Conservation (phyloP, 2,329 filamentous ascomycete species). For the Huntiella savannae region DNA sequence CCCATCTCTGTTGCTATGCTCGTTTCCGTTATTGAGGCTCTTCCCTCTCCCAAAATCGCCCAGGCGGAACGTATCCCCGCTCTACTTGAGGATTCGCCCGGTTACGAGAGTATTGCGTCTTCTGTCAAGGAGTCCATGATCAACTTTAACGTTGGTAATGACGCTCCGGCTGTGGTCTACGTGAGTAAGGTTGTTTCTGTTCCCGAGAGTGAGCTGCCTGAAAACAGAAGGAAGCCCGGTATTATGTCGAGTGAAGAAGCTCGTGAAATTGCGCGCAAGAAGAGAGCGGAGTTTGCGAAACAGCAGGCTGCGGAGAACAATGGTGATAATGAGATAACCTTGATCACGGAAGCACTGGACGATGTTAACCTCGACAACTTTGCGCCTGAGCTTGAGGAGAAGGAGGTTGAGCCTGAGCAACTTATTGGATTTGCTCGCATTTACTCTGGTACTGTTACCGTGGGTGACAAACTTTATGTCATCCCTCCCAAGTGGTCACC, state of each 20-base stretch:
- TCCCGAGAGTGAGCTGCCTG: conserved; percentile 74
- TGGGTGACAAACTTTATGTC: conserved; percentile 82
- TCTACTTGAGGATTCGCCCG: conserved; percentile 63
- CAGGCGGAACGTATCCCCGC: conserved; percentile 65
- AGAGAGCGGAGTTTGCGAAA: conserved; percentile 71
- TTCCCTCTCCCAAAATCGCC: conserved; percentile 65
- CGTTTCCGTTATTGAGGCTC: conserved; percentile 81
- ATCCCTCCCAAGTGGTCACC: conserved; percentile 86
- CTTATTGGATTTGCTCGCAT: conserved; percentile 87
- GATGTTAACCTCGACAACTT: conserved; percentile 36
- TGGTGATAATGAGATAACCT: conserved; percentile 15
- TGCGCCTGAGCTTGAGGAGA: conserved; percentile 28
- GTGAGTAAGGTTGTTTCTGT: conserved; percentile 98
- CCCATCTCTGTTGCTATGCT: conserved; percentile 81
- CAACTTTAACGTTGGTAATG: conserved; percentile 49
- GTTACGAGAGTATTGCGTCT: conserved; percentile 48
- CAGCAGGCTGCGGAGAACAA: conserved; percentile 44
- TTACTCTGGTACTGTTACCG: conserved; percentile 74
- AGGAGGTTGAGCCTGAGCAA: conserved; percentile 58
- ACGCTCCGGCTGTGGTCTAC: conserved; percentile 74
- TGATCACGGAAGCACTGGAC: conserved; percentile 8
- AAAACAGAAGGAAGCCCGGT: conserved; percentile 57
- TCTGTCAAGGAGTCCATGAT: conserved; percentile 63
- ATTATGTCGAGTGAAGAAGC: conserved; percentile 79
- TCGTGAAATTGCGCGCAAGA: conserved; percentile 66